Conservation (phyloP, 805 yeast species). For the Lachancea kluyveri region DNA sequence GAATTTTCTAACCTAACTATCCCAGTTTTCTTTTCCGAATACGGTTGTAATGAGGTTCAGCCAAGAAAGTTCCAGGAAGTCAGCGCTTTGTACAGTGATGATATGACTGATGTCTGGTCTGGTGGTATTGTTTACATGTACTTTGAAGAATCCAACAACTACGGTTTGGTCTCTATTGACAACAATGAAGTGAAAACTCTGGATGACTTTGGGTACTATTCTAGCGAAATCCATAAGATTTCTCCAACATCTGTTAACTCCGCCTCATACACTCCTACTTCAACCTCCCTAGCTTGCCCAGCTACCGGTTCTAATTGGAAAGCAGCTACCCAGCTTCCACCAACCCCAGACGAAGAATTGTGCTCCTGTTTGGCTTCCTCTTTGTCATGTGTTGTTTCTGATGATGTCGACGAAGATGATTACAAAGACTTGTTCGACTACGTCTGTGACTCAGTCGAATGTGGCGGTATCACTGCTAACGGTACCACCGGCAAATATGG, state of each 20-base stretch:
- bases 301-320: slow-evolving; percentile 50
- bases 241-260: slow-evolving; percentile 45
- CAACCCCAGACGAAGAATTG: slow-evolving; percentile 60
- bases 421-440: slow-evolving; percentile 52
- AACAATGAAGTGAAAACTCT: slow-evolving; percentile 48
- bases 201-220: slow-evolving; percentile 58
- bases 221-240: slow-evolving; percentile 48
- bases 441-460: slow-evolving; percentile 52
- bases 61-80: slow-evolving; percentile 77
- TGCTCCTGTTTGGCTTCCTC: slow-evolving; percentile 60
- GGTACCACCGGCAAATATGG: slow-evolving; percentile 68
- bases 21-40: slow-evolving; percentile 77
- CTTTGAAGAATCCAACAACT: slow-evolving; percentile 67
- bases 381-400: slow-evolving; percentile 53
- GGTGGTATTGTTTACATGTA: slow-evolving; percentile 89
- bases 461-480: slow-evolving; percentile 55
- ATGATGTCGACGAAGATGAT: slow-evolving; percentile 46
- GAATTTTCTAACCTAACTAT: slow-evolving; percentile 60
- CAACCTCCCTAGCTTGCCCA: slow-evolving; percentile 57
- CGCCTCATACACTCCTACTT: slow-evolving; percentile 34
- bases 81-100: slow-evolving; percentile 50
- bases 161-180: slow-evolving; percentile 60
- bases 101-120: slow-evolving; percentile 83
- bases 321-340: slow-evolving; percentile 67
- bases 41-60: slow-evolving; percentile 64